These are phyloP conservation scores for Boletus tomentosulus DNA, from an alignment of 768 basidiomycete genomes.

Conservation along the genomic window DNA sequence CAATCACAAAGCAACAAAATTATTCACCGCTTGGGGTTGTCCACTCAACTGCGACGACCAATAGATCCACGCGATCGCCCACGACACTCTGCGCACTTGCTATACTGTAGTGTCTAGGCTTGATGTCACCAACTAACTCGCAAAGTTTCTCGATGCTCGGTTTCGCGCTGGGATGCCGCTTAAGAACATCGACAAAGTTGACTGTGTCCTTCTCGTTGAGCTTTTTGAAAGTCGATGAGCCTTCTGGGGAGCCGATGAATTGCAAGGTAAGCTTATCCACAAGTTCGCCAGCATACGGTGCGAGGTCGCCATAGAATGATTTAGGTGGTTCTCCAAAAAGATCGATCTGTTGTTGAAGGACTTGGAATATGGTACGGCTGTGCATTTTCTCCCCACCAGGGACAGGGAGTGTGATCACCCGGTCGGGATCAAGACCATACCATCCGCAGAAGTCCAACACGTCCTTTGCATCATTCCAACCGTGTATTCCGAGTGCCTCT, in stretches of 20 bases:
- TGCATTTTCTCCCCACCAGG: constrained; percentile 67
- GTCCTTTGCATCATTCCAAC: constrained; percentile 92
- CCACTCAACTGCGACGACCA: constrained; percentile 98
- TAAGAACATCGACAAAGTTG: constrained; percentile 84
- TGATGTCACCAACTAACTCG: constrained; percentile 89
- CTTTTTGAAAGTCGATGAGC: constrained; percentile 90
- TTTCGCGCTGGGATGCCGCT: constrained; percentile 69
- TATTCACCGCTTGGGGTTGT: constrained; percentile 69
- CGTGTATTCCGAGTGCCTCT: constrained; percentile 95
- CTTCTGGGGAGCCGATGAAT: constrained; percentile 94
- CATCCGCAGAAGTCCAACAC: constrained; percentile 85
- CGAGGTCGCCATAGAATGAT: constrained; percentile 88
- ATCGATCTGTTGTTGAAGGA: constrained; percentile 94
- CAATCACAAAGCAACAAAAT: neutral
- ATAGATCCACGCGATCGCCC: constrained; percentile 88
- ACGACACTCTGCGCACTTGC: constrained; percentile 94
- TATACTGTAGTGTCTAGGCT: constrained; percentile 97
- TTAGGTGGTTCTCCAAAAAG: constrained; percentile 95
- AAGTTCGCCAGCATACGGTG: constrained; percentile 63
- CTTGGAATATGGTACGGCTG: constrained; percentile 92
- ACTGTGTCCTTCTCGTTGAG: constrained; percentile 92
- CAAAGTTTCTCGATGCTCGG: constrained; percentile 84
- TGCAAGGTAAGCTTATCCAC: constrained; percentile 76
- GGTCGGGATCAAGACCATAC: constrained; percentile 84
- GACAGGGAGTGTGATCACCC: constrained; percentile 77